phyloP scores from a whole-genome alignment of 768 basidiomycete species.

The Brasilioporus rufonigricans region DNA sequence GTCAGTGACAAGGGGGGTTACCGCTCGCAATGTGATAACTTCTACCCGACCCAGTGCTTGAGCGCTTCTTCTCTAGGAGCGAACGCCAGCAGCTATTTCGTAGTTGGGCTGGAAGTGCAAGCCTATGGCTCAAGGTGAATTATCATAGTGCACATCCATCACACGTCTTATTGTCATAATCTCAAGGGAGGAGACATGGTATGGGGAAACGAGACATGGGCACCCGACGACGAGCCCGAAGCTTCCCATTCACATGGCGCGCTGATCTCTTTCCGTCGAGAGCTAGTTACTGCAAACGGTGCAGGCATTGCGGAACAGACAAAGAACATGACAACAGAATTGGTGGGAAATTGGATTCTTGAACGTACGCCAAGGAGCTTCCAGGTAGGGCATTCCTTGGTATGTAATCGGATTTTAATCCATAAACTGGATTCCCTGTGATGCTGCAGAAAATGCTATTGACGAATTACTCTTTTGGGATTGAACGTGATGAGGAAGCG shows the following conservation, averaged over 20 bases:
- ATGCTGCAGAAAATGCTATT: conserved; percentile 63
- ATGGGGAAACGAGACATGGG: conserved; percentile 75
- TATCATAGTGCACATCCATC: too few species aligned
- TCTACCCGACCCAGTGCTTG: conserved; percentile 50
- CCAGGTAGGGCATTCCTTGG: conserved; percentile 48
- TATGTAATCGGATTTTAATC: background rate
- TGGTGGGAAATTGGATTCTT: conserved; percentile 76
- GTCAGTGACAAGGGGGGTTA: conserved; percentile 33
- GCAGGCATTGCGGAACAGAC: conserved; percentile 15
- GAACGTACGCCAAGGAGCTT: conserved; percentile 81
- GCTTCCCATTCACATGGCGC: conserved; percentile 69
- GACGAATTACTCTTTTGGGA: conserved; percentile 85
- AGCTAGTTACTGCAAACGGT: conserved; percentile 4
- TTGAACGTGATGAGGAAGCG: conserved; percentile 70
- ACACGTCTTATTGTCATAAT: background rate
- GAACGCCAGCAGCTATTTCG: conserved; percentile 90
- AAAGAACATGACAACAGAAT: conserved; percentile 74
- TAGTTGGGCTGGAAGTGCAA: conserved; percentile 92
- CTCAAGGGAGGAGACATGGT: conserved; percentile 75
- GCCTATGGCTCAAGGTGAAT: conserved; percentile 94
- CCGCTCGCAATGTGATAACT: background rate
- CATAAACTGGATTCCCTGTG: background rate
- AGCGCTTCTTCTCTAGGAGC: conserved; percentile 85
- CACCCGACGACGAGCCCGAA: conserved; percentile 72
- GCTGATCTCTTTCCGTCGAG: conserved; percentile 73